Percentiles rank a stretch among this genome's conserved stretches.
These are phyloP conservation scores for Cytospora paraplurivora DNA, from an alignment of 2,329 filamentous ascomycete genomes.

Conservation along the genomic window DNA sequence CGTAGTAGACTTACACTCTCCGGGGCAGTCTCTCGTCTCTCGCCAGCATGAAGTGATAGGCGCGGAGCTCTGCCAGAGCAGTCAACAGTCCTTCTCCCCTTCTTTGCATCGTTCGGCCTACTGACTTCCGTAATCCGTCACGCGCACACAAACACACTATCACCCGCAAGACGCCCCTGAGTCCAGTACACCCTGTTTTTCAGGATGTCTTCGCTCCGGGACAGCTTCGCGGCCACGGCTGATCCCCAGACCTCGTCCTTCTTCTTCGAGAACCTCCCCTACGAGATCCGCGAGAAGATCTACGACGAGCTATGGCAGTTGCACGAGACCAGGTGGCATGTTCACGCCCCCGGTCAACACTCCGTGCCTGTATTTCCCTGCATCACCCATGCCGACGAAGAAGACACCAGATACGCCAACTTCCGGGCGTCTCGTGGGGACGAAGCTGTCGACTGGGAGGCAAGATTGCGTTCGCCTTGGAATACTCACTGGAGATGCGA, in stretches of 20 bases:
- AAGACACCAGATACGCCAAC: constrained; percentile 22
- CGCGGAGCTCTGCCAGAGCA: too few species aligned
- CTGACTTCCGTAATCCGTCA: background rate
- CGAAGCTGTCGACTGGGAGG: constrained; percentile 23
- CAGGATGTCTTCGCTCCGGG: constrained; percentile 37
- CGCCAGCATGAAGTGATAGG: too few species aligned
- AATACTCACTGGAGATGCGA: constrained; percentile 28
- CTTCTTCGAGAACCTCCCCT: constrained; percentile 36
- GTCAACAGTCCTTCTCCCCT: too few species aligned
- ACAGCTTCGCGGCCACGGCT: constrained; percentile 39
- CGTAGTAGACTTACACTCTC: too few species aligned
- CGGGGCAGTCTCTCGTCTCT: too few species aligned
- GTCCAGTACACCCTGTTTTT: background rate
- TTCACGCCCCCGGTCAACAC: constrained; percentile 20
- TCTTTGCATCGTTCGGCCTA: background rate
- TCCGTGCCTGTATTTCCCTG: constrained; percentile 30
- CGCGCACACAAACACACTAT: background rate
- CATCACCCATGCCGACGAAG: constrained; percentile 27
- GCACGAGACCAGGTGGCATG: constrained; percentile 32
- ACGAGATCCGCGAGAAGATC: constrained; percentile 38
- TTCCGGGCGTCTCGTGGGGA: constrained; percentile 21
- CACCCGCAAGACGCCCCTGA: background rate
- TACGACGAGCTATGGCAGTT: constrained; percentile 36
- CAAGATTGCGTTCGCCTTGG: constrained; percentile 22
- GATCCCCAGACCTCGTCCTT: constrained; percentile 47